These are phyloP conservation scores for Crotalaria pallida DNA, from an alignment of 306 rosid genomes.

Conservation along the genomic window DNA sequence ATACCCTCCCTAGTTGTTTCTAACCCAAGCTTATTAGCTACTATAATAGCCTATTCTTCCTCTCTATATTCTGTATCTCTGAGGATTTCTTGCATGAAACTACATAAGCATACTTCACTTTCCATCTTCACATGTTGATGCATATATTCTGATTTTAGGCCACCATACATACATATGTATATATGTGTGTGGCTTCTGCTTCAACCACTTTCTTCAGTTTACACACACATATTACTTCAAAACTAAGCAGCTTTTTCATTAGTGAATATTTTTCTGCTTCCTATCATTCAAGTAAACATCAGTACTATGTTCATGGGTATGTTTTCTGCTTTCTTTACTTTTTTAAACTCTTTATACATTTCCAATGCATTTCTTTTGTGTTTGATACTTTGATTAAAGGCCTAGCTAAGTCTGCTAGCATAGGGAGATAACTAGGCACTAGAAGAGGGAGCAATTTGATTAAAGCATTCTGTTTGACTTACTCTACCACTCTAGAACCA, in stretches of 20 bases:
- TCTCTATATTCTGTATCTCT: slow-evolving; percentile 28
- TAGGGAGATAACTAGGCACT: not conserved
- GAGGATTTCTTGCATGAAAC: slow-evolving; percentile 55
- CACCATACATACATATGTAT: slow-evolving; percentile 17
- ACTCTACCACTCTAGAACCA: slow-evolving; percentile 27
- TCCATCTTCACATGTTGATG: slow-evolving; percentile 28
- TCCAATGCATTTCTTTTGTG: slow-evolving; percentile 10
- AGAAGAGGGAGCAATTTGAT: slow-evolving; percentile 7
- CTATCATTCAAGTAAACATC: slow-evolving; percentile 29
- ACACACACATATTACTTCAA: slow-evolving; percentile 5
- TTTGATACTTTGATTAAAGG: slow-evolving; percentile 26
- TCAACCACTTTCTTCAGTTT: slow-evolving; percentile 30
- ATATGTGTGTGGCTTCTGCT: slow-evolving; percentile 30
- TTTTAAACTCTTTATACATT: not conserved
- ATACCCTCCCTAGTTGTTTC: slow-evolving; percentile 35
- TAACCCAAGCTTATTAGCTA: not conserved
- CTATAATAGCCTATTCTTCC: not conserved
- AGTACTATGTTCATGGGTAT: slow-evolving; percentile 26
- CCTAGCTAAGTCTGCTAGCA: slow-evolving; percentile 11
- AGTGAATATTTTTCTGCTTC: slow-evolving; percentile 22
- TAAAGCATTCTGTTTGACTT: slow-evolving; percentile 34
- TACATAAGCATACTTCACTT: slow-evolving; percentile 30
- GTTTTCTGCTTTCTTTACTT: slow-evolving; percentile 23
- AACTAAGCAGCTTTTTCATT: slow-evolving; percentile 23
- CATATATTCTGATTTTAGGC: slow-evolving; percentile 27